Evolutionary conservation across 192 early-diverging fungal species (phyloP).

Genomic region (Coemansia nantahalensis): DNA sequence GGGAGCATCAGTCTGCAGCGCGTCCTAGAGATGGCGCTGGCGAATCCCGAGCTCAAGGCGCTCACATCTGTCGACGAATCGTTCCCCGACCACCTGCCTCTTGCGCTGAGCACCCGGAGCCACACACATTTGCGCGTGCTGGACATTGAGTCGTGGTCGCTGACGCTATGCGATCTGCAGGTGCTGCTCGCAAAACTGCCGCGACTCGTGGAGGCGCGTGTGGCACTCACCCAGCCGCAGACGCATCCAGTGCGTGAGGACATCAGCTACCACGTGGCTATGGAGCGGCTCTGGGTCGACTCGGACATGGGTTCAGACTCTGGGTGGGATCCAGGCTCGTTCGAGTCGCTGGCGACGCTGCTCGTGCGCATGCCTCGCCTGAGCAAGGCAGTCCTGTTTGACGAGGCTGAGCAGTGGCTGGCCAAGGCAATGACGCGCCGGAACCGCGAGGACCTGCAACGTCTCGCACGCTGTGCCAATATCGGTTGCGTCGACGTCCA

Average conservation of each 20-base stretch:
- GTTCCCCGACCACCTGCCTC: too few relatives aligned
- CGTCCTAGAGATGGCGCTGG: too few relatives aligned
- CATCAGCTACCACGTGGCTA: conserved; percentile 7
- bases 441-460: conserved; percentile 8
- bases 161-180: conserved; percentile 12
- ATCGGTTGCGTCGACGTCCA: conserved; percentile 12
- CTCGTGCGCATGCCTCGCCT: conserved; percentile 16
- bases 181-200: conserved; percentile 8
- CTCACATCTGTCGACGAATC: too few relatives aligned
- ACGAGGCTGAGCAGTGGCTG: conserved; percentile 8
- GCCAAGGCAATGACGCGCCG: background rate
- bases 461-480: conserved; percentile 2
- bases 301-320: background rate
- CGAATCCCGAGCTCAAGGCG: too few relatives aligned
- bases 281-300: conserved; percentile 19
- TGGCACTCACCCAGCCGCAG: conserved; percentile 4
- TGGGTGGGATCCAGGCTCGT: conserved; percentile 3
- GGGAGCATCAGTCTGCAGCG: too few relatives aligned
- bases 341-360: conserved; percentile 8
- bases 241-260: background rate
- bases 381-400: conserved; percentile 15
- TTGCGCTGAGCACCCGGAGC: background rate
- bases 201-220: conserved; percentile 3
- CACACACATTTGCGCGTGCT: conserved; percentile 1
- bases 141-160: conserved; percentile 11